Percentiles rank a stretch among this genome's conserved stretches.
Evolutionary conservation across 2,329 filamentous ascomycete genomes (phyloP).

Genomic region (Delphinella strobiligena): DNA sequence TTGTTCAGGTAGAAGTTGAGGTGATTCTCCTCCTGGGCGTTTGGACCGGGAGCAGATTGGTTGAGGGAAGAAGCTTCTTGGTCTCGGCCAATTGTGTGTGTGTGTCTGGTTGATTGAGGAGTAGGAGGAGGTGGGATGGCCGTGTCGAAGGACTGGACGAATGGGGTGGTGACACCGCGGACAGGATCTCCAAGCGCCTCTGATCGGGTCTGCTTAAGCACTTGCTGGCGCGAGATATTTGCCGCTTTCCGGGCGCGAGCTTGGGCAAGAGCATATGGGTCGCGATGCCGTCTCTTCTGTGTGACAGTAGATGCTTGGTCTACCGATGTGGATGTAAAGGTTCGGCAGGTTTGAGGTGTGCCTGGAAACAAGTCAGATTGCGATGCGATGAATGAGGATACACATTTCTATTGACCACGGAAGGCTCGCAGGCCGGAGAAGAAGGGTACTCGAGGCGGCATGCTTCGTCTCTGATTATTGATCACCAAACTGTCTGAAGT

Average conservation of each 20-base stretch:
- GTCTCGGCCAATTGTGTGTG: not conserved
- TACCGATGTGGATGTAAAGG: slow-evolving; percentile 52
- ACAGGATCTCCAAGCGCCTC: slow-evolving; percentile 64
- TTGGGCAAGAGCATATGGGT: slow-evolving; percentile 74
- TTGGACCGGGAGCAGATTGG: slow-evolving; percentile 9
- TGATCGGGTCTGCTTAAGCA: slow-evolving; percentile 53
- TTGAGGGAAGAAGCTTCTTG: slow-evolving; percentile 8
- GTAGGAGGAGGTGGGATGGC: slow-evolving; percentile 29
- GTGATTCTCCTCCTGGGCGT: slow-evolving; percentile 26
- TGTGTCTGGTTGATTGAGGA: slow-evolving; percentile 9
- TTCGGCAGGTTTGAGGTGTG: slow-evolving; percentile 14
- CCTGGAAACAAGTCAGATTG: not conserved
- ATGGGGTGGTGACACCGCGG: slow-evolving; percentile 66
- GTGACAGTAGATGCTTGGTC: slow-evolving; percentile 44
- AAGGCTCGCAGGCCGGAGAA: slow-evolving; percentile 30
- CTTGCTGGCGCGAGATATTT: slow-evolving; percentile 63
- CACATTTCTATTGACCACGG: slow-evolving; percentile 17
- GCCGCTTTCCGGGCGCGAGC: slow-evolving; percentile 72
- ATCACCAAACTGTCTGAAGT: too few species aligned
- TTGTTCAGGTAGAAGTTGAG: slow-evolving; percentile 68
- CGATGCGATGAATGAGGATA: not conserved
- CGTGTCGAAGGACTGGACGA: slow-evolving; percentile 68
- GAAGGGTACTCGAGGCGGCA: slow-evolving; percentile 37
- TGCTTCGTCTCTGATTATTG: slow-evolving; percentile 14
- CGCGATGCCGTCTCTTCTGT: slow-evolving; percentile 55